Percentiles rank a stretch among this genome's conserved stretches.
Evolutionary conservation across 2,329 filamentous ascomycete genomes (phyloP).

Genomic region (Monilinia fructicola): DNA sequence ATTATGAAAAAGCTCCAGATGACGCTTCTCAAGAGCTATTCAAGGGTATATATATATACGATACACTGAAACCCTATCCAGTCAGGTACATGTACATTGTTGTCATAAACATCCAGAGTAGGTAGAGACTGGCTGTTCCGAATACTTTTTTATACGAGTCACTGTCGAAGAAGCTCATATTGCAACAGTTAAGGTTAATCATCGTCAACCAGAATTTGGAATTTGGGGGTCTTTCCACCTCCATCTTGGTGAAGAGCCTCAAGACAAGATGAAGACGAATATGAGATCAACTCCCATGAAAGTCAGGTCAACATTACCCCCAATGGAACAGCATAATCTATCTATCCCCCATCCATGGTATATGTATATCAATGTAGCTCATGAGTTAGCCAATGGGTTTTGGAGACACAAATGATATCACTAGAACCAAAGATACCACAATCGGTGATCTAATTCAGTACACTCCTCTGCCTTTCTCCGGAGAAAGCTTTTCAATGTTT

Average conservation of each 20-base stretch:
- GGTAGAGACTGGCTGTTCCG: background rate
- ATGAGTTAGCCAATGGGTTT: background rate
- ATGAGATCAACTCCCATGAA: background rate
- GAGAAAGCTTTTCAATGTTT: background rate
- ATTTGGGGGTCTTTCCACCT: background rate
- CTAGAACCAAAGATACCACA: background rate
- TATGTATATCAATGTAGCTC: background rate
- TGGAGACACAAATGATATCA: background rate
- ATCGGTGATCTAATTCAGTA: conserved; percentile 7
- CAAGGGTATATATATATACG: background rate
- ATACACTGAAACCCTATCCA: background rate
- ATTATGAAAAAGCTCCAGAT: too few relatives aligned
- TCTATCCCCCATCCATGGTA: background rate
- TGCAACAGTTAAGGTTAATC: background rate
- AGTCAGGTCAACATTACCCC: background rate
- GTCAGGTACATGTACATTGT: background rate
- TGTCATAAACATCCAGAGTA: background rate
- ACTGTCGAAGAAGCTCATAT: background rate
- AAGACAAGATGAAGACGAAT: background rate
- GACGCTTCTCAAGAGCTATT: background rate
- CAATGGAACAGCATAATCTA: background rate
- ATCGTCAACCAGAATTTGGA: background rate
- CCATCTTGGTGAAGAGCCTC: background rate
- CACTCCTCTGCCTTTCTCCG: background rate
- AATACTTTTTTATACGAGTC: conserved; percentile 9